Conservation (phyloP, 352 stramenopile genomes). For the Ophiocytium majus region DNA sequence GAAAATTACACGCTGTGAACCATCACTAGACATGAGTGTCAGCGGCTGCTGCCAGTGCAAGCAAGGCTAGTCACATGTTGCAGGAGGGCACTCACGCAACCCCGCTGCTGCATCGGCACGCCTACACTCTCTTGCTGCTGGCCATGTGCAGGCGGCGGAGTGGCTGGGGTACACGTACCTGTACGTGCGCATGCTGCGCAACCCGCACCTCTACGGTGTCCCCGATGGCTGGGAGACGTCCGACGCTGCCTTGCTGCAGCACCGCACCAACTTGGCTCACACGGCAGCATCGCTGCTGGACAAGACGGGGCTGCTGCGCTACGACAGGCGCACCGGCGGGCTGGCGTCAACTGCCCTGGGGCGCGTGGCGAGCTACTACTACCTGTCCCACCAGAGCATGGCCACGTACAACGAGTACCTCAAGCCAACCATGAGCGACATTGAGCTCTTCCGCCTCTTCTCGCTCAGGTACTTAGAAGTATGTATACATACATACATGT, state of each 20-base stretch:
- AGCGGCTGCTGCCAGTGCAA: too few species aligned
- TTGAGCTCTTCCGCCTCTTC: conserved; percentile 89
- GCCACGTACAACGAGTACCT: conserved; percentile 96
- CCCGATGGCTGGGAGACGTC: conserved; percentile 74
- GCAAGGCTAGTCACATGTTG: too few species aligned
- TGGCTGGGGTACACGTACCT: conserved; percentile 99
- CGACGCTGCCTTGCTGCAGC: conserved; percentile 87
- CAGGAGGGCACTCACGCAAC: too few species aligned
- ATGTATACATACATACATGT: too few species aligned
- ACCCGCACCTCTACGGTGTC: conserved; percentile 93
- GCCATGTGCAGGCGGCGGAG: conserved; percentile 75
- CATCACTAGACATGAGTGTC: too few species aligned
- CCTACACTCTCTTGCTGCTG: too few species aligned
- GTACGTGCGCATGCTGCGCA: conserved; percentile 98
- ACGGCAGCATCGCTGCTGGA: conserved; percentile 90
- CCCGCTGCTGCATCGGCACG: too few species aligned
- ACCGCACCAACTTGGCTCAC: conserved; percentile 86
- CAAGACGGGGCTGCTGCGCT: conserved; percentile 96
- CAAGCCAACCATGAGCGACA: conserved; percentile 98
- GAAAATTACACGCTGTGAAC: too few species aligned
- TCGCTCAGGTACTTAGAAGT: conserved; percentile 23
- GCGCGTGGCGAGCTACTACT: conserved; percentile 97
- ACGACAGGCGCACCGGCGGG: conserved; percentile 88
- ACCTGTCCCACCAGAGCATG: conserved; percentile 97
- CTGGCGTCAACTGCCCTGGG: conserved; percentile 95